Percentiles rank a stretch among this genome's conserved stretches.
Conservation (phyloP, 2,329 filamentous ascomycete genomes). For the Epichloe typhina region DNA sequence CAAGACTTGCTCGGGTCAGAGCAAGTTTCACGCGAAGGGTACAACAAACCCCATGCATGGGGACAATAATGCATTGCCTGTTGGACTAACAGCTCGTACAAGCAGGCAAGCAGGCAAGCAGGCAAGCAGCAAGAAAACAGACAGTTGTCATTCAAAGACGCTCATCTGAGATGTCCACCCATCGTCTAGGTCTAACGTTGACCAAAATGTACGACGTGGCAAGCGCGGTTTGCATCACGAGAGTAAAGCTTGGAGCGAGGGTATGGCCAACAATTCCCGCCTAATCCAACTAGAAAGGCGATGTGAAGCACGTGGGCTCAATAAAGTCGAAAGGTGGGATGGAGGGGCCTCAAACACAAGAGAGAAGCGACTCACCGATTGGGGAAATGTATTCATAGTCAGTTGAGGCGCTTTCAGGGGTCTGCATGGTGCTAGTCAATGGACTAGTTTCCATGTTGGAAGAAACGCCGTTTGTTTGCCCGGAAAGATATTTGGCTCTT, state of each 20-base stretch:
- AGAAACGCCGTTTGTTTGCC: background rate
- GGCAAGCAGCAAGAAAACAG: background rate
- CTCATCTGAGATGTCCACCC: background rate
- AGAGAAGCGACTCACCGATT: conserved; percentile 35
- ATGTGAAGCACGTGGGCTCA: conserved; percentile 30
- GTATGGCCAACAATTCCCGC: background rate
- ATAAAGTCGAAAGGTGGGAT: background rate
- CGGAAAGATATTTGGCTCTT: background rate
- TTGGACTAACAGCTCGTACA: background rate
- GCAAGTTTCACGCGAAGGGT: background rate
- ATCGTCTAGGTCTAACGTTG: background rate
- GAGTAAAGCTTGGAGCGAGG: background rate
- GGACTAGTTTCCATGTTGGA: conserved; percentile 25
- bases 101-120: background rate
- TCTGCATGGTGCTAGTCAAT: conserved; percentile 22
- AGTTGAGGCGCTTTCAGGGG: conserved; percentile 32
- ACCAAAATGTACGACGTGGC: background rate
- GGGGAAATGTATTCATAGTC: conserved; percentile 34
- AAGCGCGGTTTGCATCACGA: background rate
- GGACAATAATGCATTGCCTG: background rate
- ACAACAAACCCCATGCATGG: background rate
- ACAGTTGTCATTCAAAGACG: background rate
- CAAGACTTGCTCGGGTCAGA: background rate
- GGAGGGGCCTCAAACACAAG: background rate
- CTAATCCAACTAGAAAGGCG: conserved; percentile 22